These are phyloP conservation scores for Bisporella sp. DNA, from an alignment of 2,329 filamentous ascomycete species.

Conservation along the genomic window DNA sequence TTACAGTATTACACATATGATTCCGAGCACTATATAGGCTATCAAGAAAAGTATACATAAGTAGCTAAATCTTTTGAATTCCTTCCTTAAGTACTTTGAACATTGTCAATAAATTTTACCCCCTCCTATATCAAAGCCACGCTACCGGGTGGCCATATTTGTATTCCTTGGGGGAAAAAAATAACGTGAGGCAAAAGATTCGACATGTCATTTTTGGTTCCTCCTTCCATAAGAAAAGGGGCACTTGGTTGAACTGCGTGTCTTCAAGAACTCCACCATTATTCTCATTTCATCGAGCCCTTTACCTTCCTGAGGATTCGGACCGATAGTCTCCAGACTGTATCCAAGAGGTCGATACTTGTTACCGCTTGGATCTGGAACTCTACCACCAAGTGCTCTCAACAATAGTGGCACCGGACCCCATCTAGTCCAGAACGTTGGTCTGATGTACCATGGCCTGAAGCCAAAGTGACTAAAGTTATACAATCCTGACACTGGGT, in stretches of 20 bases:
- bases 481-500: conserved; percentile 11
- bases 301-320: conserved; percentile 12
- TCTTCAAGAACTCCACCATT: conserved; percentile 9
- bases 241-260: neutral
- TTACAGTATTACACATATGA: too few relatives aligned
- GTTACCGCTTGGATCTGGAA: conserved; percentile 7
- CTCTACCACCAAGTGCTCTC: conserved; percentile 8
- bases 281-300: conserved; percentile 8
- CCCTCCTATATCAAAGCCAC: too few relatives aligned
- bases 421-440: conserved; percentile 9
- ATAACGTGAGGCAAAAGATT: too few relatives aligned
- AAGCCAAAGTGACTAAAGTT: conserved; percentile 9
- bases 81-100: too few relatives aligned
- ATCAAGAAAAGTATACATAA: too few relatives aligned
- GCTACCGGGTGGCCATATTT: too few relatives aligned
- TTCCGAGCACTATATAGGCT: too few relatives aligned
- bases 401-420: conserved; percentile 4
- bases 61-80: too few relatives aligned
- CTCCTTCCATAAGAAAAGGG: neutral
- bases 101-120: too few relatives aligned
- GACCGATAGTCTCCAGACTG: conserved; percentile 12
- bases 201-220: neutral
- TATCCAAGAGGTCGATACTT: conserved; percentile 10
- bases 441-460: conserved; percentile 12
- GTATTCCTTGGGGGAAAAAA: too few relatives aligned